Evolutionary conservation across 148 eudicot species (phyloP).

Genomic region (Bassia scoparia): DNA sequence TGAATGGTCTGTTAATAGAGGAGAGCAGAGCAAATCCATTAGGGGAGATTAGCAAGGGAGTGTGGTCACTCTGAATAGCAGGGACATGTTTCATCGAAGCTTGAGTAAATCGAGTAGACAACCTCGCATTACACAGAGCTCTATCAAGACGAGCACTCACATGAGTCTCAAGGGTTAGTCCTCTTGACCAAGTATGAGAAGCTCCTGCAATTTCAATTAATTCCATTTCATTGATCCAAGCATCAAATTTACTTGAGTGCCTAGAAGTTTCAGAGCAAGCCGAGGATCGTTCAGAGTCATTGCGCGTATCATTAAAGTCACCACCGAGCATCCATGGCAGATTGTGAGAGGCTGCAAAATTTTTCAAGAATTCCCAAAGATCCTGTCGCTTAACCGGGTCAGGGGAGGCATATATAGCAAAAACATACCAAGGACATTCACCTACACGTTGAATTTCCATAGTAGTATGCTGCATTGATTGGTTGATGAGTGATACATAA

Average conservation of each 20-base stretch:
- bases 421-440: background rate
- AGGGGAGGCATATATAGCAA: background rate
- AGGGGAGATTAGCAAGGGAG: background rate
- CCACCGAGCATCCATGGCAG: too few species aligned
- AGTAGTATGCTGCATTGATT: background rate
- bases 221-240: too few species aligned
- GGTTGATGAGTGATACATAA: too few species aligned
- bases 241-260: too few species aligned
- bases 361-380: background rate
- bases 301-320: too few species aligned
- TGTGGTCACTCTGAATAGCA: background rate
- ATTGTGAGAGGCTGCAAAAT: background rate
- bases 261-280: too few species aligned
- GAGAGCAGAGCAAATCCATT: background rate
- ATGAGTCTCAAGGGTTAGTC: background rate
- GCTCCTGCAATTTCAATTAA: too few species aligned
- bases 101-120: too few species aligned
- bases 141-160: background rate
- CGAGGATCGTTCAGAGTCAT: too few species aligned
- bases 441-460: background rate
- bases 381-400: background rate
- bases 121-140: background rate
- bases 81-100: background rate
- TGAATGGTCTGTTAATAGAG: background rate
- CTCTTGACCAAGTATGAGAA: background rate